These are phyloP conservation scores for Mariannaea sp. DNA, from an alignment of 2,329 filamentous ascomycete genomes.

Conservation along the genomic window DNA sequence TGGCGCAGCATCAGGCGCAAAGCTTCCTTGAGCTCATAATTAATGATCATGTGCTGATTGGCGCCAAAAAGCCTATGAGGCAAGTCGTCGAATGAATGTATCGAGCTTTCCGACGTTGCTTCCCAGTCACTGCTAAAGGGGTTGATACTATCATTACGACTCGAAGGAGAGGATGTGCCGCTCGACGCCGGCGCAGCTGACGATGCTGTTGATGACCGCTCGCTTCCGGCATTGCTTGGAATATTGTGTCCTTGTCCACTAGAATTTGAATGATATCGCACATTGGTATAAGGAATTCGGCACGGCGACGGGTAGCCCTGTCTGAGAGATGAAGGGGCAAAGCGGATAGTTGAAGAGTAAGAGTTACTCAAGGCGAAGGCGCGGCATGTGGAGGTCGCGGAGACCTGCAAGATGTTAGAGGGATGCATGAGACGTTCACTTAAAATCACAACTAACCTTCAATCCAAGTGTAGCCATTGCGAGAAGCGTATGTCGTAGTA, in stretches of 20 bases:
- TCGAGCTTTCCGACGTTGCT: slow-evolving; percentile 47
- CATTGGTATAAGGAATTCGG: neutral
- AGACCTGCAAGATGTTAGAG: slow-evolving; percentile 29
- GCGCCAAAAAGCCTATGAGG: slow-evolving; percentile 73
- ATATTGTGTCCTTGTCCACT: slow-evolving; percentile 8
- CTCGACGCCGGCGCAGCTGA: slow-evolving; percentile 15
- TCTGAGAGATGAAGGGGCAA: slow-evolving; percentile 15
- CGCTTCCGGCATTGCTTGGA: slow-evolving; percentile 17
- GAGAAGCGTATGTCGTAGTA: neutral
- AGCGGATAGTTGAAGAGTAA: slow-evolving; percentile 18
- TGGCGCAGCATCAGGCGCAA: slow-evolving; percentile 86
- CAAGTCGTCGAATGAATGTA: slow-evolving; percentile 51
- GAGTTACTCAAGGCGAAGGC: slow-evolving; percentile 28
- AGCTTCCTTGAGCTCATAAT: slow-evolving; percentile 92
- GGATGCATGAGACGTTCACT: neutral
- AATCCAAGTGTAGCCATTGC: slow-evolving; percentile 34
- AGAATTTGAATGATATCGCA: slow-evolving; percentile 33
- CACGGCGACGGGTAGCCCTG: slow-evolving; percentile 13
- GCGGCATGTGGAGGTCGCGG: slow-evolving; percentile 23
- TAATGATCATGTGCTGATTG: slow-evolving; percentile 96
- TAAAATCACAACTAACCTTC: slow-evolving; percentile 23
- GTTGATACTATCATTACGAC: slow-evolving; percentile 40
- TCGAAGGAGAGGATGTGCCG: slow-evolving; percentile 27
- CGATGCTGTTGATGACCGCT: slow-evolving; percentile 16
- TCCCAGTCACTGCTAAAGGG: slow-evolving; percentile 51